Percentiles rank a stretch among this genome's conserved stretches.
Conservation (phyloP, 371 early-diverging fungal species). For the Lichtheimia hyalospora region DNA sequence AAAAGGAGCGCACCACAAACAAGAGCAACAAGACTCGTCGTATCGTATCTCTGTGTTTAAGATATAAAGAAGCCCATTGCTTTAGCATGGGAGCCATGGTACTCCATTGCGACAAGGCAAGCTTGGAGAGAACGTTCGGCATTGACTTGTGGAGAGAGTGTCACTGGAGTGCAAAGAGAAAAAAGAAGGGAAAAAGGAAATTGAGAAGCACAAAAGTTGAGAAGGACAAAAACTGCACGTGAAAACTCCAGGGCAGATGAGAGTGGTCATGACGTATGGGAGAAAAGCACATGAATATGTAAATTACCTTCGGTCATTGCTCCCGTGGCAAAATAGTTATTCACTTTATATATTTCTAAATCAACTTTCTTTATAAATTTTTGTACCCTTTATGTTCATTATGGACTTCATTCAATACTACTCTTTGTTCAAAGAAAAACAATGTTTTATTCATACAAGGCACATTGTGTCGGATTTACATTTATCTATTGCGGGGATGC, state of each 20-base stretch:
- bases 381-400: no score
- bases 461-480: no score
- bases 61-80: constrained; percentile 8
- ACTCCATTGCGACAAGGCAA: constrained; percentile 10
- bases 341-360: no score
- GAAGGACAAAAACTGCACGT: constrained; percentile 2
- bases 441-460: no score
- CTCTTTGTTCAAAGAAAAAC: no score
- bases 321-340: no score
- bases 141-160: not conserved
- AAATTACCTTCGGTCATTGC: no score
- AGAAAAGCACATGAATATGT: no score
- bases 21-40: constrained; percentile 41
- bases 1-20: constrained; percentile 41
- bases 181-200: not conserved
- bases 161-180: not conserved
- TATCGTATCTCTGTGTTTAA: constrained; percentile 38
- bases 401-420: no score
- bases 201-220: constrained; percentile 2
- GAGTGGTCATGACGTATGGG: no score
- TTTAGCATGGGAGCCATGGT: constrained; percentile 4
- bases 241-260: not conserved
- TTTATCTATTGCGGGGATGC: no score
- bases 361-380: no score
- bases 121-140: constrained; percentile 11